Evolutionary conservation across 1,284 basidiomycete species (phyloP).

Genomic region (Neonothopanus nambi): DNA sequence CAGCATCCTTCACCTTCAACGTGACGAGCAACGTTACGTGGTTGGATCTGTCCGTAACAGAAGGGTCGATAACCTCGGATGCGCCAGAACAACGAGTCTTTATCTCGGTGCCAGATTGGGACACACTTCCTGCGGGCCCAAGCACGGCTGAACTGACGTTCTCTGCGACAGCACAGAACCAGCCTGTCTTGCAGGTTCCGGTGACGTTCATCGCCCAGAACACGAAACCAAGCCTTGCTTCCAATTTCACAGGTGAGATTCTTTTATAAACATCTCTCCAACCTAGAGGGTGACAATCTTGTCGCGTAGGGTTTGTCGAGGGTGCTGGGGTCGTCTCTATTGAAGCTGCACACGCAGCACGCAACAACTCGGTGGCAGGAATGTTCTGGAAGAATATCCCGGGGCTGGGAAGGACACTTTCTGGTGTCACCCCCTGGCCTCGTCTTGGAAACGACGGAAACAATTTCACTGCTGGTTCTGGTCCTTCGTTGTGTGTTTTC

Average conservation of each 20-base stretch:
- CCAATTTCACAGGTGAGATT: constrained; percentile 48
- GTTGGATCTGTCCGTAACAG: constrained; percentile 47
- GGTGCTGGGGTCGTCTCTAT: constrained; percentile 64
- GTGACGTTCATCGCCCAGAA: constrained; percentile 39
- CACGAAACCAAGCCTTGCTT: constrained; percentile 35
- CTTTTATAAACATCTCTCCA: background rate
- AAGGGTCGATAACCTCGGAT: constrained; percentile 50
- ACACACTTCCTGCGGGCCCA: constrained; percentile 40
- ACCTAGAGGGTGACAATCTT: background rate
- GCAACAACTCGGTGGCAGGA: constrained; percentile 52
- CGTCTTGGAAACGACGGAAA: constrained; percentile 47
- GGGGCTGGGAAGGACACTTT: constrained; percentile 57
- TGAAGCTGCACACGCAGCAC: constrained; percentile 58
- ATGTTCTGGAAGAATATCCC: constrained; percentile 61
- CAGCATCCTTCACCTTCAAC: constrained; percentile 56
- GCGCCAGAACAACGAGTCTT: constrained; percentile 58
- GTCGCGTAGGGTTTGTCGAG: constrained; percentile 56
- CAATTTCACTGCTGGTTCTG: constrained; percentile 60
- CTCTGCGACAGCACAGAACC: constrained; percentile 42
- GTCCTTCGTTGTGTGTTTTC: constrained; percentile 54
- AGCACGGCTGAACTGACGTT: constrained; percentile 48
- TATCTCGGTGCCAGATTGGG: constrained; percentile 60
- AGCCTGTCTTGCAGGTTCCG: constrained; percentile 31
- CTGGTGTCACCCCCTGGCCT: constrained; percentile 64
- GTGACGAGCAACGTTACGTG: constrained; percentile 52